Conservation (phyloP, 345 rosid genomes). For the Hibiscus syriacus region DNA sequence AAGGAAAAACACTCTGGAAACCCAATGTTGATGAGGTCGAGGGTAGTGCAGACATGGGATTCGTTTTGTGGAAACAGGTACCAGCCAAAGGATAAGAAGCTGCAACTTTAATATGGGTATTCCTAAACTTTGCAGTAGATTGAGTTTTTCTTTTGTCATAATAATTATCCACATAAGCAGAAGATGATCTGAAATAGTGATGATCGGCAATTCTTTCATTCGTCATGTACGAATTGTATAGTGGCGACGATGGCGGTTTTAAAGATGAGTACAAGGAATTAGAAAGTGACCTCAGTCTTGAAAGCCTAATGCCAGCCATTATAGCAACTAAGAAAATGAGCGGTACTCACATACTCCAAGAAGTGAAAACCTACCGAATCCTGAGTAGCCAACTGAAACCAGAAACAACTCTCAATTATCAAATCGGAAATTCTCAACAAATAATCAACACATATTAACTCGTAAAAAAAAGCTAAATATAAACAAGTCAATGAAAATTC, state of each 20-base stretch:
- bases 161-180: slow-evolving; percentile 8
- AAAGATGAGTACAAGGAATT: background rate
- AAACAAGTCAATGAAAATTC: background rate
- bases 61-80: slow-evolving; percentile 12
- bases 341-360: background rate
- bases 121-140: slow-evolving; percentile 13
- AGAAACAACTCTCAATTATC: slow-evolving; percentile 10
- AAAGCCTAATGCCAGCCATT: slow-evolving; percentile 45
- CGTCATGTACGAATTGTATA: slow-evolving; percentile 10
- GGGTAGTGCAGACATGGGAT: slow-evolving; percentile 12
- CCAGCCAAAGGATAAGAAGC: slow-evolving; percentile 5
- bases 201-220: slow-evolving; percentile 14
- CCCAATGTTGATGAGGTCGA: slow-evolving; percentile 14
- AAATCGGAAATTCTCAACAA: background rate
- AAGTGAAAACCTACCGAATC: background rate
- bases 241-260: slow-evolving; percentile 2
- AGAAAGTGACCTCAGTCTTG: slow-evolving; percentile 28
- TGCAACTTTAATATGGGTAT: background rate
- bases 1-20: slow-evolving; percentile 16
- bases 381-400: slow-evolving; percentile 3
- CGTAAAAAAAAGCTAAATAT: background rate
- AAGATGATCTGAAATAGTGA: slow-evolving; percentile 14
- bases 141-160: slow-evolving; percentile 11
- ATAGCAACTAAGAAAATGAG: background rate
- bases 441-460: background rate